Percentiles rank a stretch among this genome's conserved stretches.
phyloP scores from a whole-genome alignment of 2,329 filamentous ascomycete species.

The Elsinoe ampelina region DNA sequence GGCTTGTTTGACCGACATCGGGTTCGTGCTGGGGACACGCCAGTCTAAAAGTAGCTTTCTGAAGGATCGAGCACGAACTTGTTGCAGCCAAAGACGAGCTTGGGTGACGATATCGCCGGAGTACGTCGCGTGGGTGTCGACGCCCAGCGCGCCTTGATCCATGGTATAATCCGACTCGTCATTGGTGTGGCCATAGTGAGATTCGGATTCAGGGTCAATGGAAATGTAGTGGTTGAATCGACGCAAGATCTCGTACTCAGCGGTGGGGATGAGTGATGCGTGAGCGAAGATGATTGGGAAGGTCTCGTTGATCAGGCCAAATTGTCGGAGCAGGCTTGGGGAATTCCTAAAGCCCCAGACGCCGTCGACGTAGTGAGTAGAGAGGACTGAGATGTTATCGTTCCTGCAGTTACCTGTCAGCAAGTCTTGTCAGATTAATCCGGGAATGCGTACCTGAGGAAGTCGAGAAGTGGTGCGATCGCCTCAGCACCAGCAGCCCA shows the following conservation, averaged over 20 bases:
- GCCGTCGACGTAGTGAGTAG: background rate
- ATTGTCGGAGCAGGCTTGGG: background rate
- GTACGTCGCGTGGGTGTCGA: constrained; percentile 48
- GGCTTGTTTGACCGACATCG: constrained; percentile 47
- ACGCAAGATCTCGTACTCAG: constrained; percentile 32
- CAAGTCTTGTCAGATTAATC: constrained; percentile 35
- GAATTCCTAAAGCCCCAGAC: background rate
- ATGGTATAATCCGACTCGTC: constrained; percentile 34
- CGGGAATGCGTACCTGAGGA: constrained; percentile 27
- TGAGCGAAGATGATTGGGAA: background rate
- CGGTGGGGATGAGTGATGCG: background rate
- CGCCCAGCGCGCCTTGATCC: constrained; percentile 45
- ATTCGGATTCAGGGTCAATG: constrained; percentile 51
- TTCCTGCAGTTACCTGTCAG: constrained; percentile 43
- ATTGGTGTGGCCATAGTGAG: constrained; percentile 50
- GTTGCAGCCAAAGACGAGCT: constrained; percentile 10
- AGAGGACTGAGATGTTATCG: constrained; percentile 25
- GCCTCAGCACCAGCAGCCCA: background rate
- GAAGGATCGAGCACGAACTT: constrained; percentile 1
- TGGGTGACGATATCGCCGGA: constrained; percentile 32
- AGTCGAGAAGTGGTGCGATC: background rate
- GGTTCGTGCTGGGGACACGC: constrained; percentile 39
- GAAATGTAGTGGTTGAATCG: constrained; percentile 45
- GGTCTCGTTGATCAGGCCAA: background rate
- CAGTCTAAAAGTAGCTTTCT: constrained; percentile 27